A percentile compares a stretch with the other conserved stretches of the same genome.
phyloP scores from a whole-genome alignment of 148 eudicot genomes.

The Arbutus unedo region DNA sequence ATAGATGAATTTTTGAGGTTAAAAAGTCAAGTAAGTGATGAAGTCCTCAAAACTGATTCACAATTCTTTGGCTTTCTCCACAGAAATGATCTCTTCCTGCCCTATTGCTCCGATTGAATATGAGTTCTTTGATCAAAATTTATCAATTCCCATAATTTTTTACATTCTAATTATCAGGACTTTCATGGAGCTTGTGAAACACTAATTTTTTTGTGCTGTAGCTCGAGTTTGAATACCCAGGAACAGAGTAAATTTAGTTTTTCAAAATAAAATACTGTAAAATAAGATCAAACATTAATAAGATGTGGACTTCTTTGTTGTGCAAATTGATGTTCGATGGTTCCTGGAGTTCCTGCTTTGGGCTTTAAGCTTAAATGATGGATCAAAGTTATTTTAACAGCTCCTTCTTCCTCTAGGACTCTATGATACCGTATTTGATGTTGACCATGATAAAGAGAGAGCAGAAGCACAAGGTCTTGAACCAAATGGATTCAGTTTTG shows the following conservation, averaged over 20 bases:
- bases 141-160: background rate
- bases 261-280: background rate
- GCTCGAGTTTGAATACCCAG: too few relatives aligned
- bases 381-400: background rate
- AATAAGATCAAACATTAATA: background rate
- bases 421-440: slow-evolving; percentile 90
- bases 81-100: background rate
- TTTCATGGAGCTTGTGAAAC: background rate
- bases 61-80: background rate
- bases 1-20: too few relatives aligned
- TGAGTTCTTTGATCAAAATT: background rate
- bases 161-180: background rate
- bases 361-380: background rate
- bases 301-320: background rate
- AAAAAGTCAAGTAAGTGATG: background rate
- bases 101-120: background rate
- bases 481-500: slow-evolving; percentile 95
- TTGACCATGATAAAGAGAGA: slow-evolving; percentile 92
- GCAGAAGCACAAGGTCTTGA: slow-evolving; percentile 78
- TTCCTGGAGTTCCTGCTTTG: background rate
- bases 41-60: slow-evolving; percentile 6
- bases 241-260: background rate
- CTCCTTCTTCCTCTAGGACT: slow-evolving; percentile 52
- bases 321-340: background rate
- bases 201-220: background rate